These are phyloP conservation scores for Yamadazyma epiphylla DNA, from an alignment of 1,139 yeast species.

Conservation along the genomic window DNA sequence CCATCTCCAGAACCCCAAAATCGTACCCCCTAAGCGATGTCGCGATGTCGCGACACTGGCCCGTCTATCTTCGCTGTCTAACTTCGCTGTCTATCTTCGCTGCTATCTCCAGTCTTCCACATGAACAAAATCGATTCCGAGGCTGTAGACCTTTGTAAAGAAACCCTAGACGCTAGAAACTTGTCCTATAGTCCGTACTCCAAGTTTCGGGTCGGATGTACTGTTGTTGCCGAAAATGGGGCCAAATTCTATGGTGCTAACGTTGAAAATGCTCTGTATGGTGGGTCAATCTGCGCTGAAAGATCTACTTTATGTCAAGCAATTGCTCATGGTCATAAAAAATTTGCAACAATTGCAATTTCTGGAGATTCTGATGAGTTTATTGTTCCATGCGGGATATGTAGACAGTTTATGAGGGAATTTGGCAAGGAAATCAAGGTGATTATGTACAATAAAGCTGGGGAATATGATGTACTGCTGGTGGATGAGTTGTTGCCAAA, in stretches of 20 bases:
- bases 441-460: conserved; percentile 58
- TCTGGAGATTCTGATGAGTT: conserved; percentile 58
- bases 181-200: conserved; percentile 80
- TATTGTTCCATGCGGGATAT: conserved; percentile 90
- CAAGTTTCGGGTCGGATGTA: conserved; percentile 83
- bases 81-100: too few species aligned
- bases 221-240: conserved; percentile 52
- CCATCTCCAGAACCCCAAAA: too few species aligned
- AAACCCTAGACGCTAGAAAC: conserved; percentile 26
- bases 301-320: conserved; percentile 73
- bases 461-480: conserved; percentile 28
- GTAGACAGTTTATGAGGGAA: conserved; percentile 85
- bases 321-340: conserved; percentile 44
- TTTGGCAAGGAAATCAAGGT: conserved; percentile 54
- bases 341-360: conserved; percentile 65
- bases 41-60: too few species aligned
- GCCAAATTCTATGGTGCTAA: conserved; percentile 69
- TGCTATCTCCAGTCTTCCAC: too few species aligned
- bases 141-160: too few species aligned
- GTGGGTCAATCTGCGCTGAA: conserved; percentile 90
- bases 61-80: too few species aligned
- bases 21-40: too few species aligned
- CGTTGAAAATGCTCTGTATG: conserved; percentile 89
- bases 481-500: conserved; percentile 70
- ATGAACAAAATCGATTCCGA: too few species aligned